phyloP scores from a whole-genome alignment of 208 protist genomes.

The Crithidia bombi region DNA sequence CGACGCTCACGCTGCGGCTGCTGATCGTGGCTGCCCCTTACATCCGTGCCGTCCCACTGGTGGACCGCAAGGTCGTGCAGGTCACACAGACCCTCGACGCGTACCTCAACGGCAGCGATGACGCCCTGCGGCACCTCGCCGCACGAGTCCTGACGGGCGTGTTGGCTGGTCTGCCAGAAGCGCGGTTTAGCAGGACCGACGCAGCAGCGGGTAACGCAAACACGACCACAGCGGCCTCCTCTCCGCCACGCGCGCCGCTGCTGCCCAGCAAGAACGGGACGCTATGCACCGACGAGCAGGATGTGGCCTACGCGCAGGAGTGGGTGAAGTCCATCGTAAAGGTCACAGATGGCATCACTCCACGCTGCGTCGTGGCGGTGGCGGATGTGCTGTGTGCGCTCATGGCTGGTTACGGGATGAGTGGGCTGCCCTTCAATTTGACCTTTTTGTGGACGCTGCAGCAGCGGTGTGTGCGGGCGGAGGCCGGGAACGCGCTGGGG shows the following conservation, averaged over 20 bases:
- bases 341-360: conserved; percentile 35
- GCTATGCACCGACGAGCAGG: conserved; percentile 54
- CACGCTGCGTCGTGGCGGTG: conserved; percentile 62
- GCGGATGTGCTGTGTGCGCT: conserved; percentile 60
- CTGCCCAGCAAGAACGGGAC: conserved; percentile 13
- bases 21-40: conserved; percentile 70
- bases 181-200: background rate
- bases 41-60: conserved; percentile 63
- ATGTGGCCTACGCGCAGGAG: conserved; percentile 59
- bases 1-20: conserved; percentile 34
- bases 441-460: conserved; percentile 56
- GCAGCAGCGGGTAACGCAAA: background rate
- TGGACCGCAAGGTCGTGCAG: conserved; percentile 52
- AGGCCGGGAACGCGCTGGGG: conserved; percentile 10
- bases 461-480: conserved; percentile 35
- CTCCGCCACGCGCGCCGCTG: conserved; percentile 8
- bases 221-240: background rate
- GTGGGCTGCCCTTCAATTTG: conserved; percentile 59
- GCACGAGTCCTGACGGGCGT: conserved; percentile 54
- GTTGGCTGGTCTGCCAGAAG: conserved; percentile 50
- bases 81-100: conserved; percentile 39
- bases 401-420: conserved; percentile 52
- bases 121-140: conserved; percentile 43
- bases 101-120: conserved; percentile 39
- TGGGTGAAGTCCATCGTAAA: conserved; percentile 47